A percentile compares a stretch with the other conserved stretches of the same genome.
Evolutionary conservation across 345 rosid genomes (phyloP).

Genomic region (Gossypium rotundifolium): DNA sequence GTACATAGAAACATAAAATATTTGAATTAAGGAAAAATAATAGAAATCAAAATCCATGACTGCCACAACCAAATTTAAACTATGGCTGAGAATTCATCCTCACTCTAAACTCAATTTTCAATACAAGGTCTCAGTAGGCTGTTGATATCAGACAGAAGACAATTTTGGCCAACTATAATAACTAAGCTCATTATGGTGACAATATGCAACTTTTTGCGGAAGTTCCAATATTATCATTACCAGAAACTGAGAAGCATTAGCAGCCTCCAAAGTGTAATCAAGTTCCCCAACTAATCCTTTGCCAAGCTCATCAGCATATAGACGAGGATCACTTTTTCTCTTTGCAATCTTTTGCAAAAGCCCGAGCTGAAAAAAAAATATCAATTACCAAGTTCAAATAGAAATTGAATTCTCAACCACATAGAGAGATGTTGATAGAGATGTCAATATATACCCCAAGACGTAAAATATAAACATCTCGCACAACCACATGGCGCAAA

Average conservation of each 20-base stretch:
- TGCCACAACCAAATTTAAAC: background rate
- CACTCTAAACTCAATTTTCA: background rate
- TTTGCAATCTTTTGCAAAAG: conserved; percentile 79
- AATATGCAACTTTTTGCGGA: background rate
- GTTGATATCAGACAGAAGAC: background rate
- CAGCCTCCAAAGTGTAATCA: conserved; percentile 81
- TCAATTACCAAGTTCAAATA: conserved; percentile 9
- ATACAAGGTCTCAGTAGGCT: background rate
- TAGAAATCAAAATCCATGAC: background rate
- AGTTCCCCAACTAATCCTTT: conserved; percentile 91
- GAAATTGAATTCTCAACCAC: conserved; percentile 15
- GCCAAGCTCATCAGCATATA: conserved; percentile 96
- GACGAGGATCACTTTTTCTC: conserved; percentile 75
- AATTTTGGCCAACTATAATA: background rate
- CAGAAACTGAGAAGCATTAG: conserved; percentile 77
- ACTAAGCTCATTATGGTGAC: background rate
- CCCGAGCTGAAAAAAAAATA: conserved; percentile 53
- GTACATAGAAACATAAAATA: background rate
- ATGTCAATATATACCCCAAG: conserved; percentile 62
- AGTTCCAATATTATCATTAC: conserved; percentile 30
- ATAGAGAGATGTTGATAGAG: background rate
- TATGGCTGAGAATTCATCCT: background rate
- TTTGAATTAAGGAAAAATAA: background rate
- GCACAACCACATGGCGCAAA: conserved; percentile 72
- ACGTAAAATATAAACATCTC: conserved; percentile 82